Percentiles rank a stretch among this genome's conserved stretches.
phyloP scores from a whole-genome alignment of 352 stramenopile species.

The Phytophthora colocasiae region DNA sequence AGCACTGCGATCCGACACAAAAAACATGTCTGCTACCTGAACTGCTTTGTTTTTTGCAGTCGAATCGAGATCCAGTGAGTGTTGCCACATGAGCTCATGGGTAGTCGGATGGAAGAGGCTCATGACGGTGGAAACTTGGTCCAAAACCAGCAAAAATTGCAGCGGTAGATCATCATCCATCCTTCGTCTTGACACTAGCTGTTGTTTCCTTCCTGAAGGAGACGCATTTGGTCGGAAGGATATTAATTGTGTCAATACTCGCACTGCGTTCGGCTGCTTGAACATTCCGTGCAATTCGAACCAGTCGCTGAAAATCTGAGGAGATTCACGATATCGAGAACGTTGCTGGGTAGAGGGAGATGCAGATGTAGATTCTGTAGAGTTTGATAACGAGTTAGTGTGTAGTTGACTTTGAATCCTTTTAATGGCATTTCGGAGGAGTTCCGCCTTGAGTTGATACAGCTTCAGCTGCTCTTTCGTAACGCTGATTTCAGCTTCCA shows the following conservation, averaged over 20 bases:
- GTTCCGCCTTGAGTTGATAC: slow-evolving; percentile 26
- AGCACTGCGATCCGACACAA: slow-evolving; percentile 31
- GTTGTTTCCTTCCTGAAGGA: slow-evolving; percentile 19
- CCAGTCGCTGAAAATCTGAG: slow-evolving; percentile 39
- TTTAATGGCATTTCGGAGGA: slow-evolving; percentile 11
- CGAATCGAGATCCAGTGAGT: slow-evolving; percentile 28
- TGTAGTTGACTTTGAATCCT: slow-evolving; percentile 8
- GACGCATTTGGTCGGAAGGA: slow-evolving; percentile 32
- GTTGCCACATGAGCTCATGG: slow-evolving; percentile 35
- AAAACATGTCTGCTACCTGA: slow-evolving; percentile 26
- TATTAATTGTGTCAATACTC: slow-evolving; percentile 22
- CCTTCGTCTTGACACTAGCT: slow-evolving; percentile 10
- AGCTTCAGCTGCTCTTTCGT: slow-evolving; percentile 28
- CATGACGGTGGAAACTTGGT: slow-evolving; percentile 29
- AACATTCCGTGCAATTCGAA: slow-evolving; percentile 24
- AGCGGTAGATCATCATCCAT: slow-evolving; percentile 14
- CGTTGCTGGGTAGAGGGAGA: background rate
- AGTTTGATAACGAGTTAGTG: background rate
- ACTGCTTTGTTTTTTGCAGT: slow-evolving; percentile 1
- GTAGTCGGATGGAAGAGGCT: slow-evolving; percentile 34
- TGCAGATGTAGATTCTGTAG: background rate
- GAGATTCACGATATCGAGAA: slow-evolving; percentile 2
- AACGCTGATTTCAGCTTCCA: slow-evolving; percentile 32
- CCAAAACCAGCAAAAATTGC: slow-evolving; percentile 42
- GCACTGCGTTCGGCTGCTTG: background rate